phyloP scores from a whole-genome alignment of 2,329 filamentous ascomycete genomes.

The Aspergillus unguis region DNA sequence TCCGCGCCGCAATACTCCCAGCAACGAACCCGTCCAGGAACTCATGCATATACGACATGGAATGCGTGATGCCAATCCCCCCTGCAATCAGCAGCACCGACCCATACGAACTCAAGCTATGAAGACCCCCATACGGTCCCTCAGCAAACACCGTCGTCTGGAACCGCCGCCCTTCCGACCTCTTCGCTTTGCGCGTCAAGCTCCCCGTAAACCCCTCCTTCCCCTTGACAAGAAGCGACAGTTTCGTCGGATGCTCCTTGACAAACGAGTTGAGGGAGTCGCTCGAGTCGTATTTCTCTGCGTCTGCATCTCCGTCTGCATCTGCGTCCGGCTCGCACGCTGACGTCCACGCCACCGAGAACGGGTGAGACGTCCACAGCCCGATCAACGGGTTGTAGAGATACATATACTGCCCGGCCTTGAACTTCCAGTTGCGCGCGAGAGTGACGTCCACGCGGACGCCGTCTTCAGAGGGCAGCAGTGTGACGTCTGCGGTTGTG shows the following conservation, averaged over 20 bases:
- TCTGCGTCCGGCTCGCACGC: conserved; percentile 11
- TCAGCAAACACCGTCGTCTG: conserved; percentile 30
- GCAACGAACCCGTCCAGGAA: conserved; percentile 26
- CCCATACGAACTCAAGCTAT: conserved; percentile 23
- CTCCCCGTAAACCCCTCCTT: conserved; percentile 35
- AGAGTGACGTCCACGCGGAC: conserved; percentile 44
- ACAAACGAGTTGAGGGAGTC: conserved; percentile 30
- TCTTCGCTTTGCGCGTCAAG: conserved; percentile 27
- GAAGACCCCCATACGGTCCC: conserved; percentile 34
- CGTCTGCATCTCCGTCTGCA: too few relatives aligned
- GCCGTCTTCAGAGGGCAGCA: conserved; percentile 51
- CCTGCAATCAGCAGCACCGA: conserved; percentile 35
- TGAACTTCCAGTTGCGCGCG: conserved; percentile 31
- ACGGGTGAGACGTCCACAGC: conserved; percentile 43
- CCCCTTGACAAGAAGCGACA: conserved; percentile 34
- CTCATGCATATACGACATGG: conserved; percentile 33
- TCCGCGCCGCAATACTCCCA: conserved; percentile 25
- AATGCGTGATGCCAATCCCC: conserved; percentile 38
- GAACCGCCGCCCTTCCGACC: conserved; percentile 25
- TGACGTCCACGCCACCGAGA: conserved; percentile 42
- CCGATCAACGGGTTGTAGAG: conserved; percentile 52
- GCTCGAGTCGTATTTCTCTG: conserved; percentile 29
- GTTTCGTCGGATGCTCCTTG: conserved; percentile 24
- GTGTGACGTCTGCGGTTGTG: conserved; percentile 53
- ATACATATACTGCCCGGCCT: conserved; percentile 54